Base-by-base conservation (phyloP, 257 asterid species). In the Salvia rosmarinus region DNA sequence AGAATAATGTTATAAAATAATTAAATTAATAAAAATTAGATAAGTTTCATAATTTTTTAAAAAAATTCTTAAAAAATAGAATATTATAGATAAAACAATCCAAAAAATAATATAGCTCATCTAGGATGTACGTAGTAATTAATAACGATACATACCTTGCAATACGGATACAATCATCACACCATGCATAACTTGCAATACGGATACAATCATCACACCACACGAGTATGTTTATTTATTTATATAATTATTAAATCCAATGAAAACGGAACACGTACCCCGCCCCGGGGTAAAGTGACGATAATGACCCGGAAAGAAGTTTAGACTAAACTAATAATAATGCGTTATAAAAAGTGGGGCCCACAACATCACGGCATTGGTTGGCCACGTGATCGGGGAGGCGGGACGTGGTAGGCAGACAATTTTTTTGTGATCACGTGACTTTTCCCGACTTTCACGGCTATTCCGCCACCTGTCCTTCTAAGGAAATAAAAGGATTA, bases 301-400 rank as follows among this genome's bases (percentile, higher is more conserved):
- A 10, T 8, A 42, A 4, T 17, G 30, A 46, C 67, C 67, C 5
- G 2, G 13, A 34, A 13, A 40, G 44, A 51, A 17, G 13, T 51
- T 54, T 14, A 1, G 30, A 20, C 10, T 67, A 49, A 58, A 60
- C 61, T 4, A 39, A 66, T 47, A 72, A 74, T 12, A 23, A 46
- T 50, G 72, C 60, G 52, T 9, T 42, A 39, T 37, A 30, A 51
- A 11, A 8, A 9, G 8, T 40, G 78, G 77, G 92, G 72, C 70
- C 87, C 86, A 76, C 77, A 62, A 58, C 82, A 67, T 76, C 81
- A 68, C 83, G 14, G 61, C 72, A 72, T 87, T 89, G 83, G 95
- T 83, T 91, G 96, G 92, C 97, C 95, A 89, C 97, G 97, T 87
- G 92, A 91, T 84, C 62, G 44, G 87, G 82, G 92, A 78, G 93